phyloP scores from a whole-genome alignment of 2,329 filamentous ascomycete species.

The Fulvia fulva region DNA sequence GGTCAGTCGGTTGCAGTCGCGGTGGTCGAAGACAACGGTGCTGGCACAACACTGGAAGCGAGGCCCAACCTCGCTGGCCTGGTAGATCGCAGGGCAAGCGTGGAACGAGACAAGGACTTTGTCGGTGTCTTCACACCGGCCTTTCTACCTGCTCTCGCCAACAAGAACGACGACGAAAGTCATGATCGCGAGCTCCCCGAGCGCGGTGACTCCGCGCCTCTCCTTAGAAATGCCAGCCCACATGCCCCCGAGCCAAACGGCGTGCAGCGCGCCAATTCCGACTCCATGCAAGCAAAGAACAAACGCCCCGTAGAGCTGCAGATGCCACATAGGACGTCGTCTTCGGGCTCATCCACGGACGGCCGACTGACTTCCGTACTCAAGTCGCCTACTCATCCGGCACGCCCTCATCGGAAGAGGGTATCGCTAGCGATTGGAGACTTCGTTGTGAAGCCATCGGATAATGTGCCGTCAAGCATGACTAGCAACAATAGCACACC shows the following conservation, averaged over 20 bases:
- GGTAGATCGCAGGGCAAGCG: slow-evolving; percentile 24
- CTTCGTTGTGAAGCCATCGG: slow-evolving; percentile 34
- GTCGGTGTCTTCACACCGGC: slow-evolving; percentile 36
- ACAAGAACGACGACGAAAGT: slow-evolving; percentile 24
- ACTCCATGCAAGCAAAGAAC: slow-evolving; percentile 27
- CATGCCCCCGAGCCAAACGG: background rate
- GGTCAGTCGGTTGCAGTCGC: slow-evolving; percentile 17
- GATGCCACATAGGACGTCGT: slow-evolving; percentile 31
- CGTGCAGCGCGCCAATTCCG: slow-evolving; percentile 28
- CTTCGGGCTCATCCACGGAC: slow-evolving; percentile 34
- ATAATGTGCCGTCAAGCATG: slow-evolving; percentile 29
- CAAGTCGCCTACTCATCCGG: slow-evolving; percentile 29
- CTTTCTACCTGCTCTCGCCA: slow-evolving; percentile 34
- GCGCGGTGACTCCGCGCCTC: slow-evolving; percentile 28
- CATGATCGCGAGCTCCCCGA: slow-evolving; percentile 4
- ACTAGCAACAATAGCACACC: slow-evolving; percentile 26
- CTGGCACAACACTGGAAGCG: slow-evolving; percentile 9
- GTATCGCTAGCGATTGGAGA: slow-evolving; percentile 36
- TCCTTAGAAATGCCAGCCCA: background rate
- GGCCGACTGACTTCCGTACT: slow-evolving; percentile 33
- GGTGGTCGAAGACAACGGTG: slow-evolving; percentile 16
- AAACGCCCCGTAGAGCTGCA: slow-evolving; percentile 32
- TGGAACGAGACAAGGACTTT: slow-evolving; percentile 33
- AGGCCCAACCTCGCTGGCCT: slow-evolving; percentile 20
- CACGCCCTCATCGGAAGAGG: slow-evolving; percentile 29